Conservation (phyloP, 306 rosid genomes). For the Herpetospermum pedunculosum region DNA sequence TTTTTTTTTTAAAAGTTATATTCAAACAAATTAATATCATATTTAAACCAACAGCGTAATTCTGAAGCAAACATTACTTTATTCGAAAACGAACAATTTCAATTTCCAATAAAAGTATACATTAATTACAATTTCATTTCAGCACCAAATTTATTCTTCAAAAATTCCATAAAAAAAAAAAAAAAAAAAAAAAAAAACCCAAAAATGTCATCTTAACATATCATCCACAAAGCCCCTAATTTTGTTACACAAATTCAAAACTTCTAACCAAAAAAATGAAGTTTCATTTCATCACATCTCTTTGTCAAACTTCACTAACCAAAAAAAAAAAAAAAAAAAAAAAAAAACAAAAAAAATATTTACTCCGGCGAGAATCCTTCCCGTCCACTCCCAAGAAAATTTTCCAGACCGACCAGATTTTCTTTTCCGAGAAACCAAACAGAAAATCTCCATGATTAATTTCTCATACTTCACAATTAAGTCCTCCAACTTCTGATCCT, state of each 20-base stretch:
- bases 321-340: not conserved
- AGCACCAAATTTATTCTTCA: not conserved
- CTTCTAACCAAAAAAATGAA: not conserved
- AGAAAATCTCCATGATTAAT: not conserved
- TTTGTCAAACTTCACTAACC: not conserved
- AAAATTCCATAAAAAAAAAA: not conserved
- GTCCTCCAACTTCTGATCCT: not conserved
- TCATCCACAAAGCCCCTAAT: not conserved
- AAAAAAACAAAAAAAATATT: not conserved
- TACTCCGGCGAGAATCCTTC: not conserved
- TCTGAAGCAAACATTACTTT: not conserved
- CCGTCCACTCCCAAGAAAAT: not conserved
- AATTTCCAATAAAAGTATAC: not conserved
- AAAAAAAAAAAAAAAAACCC: not conserved
- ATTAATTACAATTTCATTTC: conserved; percentile 1
- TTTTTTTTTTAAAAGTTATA: too few relatives aligned
- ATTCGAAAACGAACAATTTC: not conserved
- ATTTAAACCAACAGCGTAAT: not conserved
- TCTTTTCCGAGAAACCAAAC: conserved; percentile 6
- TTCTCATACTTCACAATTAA: not conserved
- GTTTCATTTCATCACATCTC: not conserved
- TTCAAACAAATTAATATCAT: not conserved
- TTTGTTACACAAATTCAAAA: not conserved
- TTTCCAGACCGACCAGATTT: not conserved
- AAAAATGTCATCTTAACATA: not conserved